These are phyloP conservation scores for Sporobolomyces roseus DNA, from an alignment of 768 basidiomycete species.

Conservation along the genomic window DNA sequence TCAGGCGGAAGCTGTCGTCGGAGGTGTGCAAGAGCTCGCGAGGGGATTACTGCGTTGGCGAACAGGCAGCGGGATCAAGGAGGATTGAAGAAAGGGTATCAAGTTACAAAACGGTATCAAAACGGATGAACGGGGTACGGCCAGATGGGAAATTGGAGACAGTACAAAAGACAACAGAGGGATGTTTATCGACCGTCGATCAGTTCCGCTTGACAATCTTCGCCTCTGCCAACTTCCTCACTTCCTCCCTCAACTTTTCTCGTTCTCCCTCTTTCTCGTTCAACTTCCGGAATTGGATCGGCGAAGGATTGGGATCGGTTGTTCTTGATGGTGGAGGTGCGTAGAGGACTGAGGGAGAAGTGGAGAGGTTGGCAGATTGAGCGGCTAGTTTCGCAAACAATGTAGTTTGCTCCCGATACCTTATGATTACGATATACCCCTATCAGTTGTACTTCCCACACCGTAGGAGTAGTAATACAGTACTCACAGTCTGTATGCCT, in stretches of 20 bases:
- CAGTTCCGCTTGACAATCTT: background rate
- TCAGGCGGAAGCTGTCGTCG: constrained; percentile 53
- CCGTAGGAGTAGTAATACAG: background rate
- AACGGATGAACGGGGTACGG: background rate
- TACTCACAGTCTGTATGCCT: constrained; percentile 34
- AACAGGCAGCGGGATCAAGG: background rate
- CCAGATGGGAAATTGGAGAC: background rate
- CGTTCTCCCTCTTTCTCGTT: background rate
- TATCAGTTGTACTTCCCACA: background rate
- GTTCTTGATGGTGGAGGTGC: background rate
- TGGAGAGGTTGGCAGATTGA: constrained; percentile 28
- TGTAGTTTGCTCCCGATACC: constrained; percentile 31
- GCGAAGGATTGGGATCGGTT: constrained; percentile 5
- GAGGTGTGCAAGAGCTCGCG: background rate
- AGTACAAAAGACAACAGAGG: too few species aligned
- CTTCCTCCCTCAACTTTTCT: background rate
- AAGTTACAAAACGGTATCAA: too few species aligned
- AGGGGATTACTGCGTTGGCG: background rate
- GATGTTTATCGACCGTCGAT: too few species aligned
- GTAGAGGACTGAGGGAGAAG: constrained; percentile 17
- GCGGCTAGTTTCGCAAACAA: constrained; percentile 33
- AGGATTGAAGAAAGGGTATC: constrained; percentile 1
- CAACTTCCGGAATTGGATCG: constrained; percentile 10
- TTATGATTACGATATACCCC: background rate
- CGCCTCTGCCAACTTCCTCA: background rate